Base-by-base conservation (phyloP, 352 stramenopile genomes). In the Pythium volutum region DNA sequence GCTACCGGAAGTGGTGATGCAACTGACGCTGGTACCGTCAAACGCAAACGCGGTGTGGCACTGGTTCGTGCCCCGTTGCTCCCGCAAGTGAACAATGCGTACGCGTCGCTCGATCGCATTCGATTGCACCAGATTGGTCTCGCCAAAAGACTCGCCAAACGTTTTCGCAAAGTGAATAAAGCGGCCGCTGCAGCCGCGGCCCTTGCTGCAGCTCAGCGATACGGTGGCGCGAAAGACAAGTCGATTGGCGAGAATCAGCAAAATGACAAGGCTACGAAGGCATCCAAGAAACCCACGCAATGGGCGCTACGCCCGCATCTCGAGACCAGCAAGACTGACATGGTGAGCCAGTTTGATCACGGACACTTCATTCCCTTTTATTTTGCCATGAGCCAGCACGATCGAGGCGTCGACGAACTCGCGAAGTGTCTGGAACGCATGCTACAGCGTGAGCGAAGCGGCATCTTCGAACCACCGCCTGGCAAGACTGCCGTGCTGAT, bases 361-460 rank as follows among this genome's bases (percentile, higher is more conserved):
- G 68, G 62, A 11, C 49, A 75, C 20, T 58, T 69, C 34, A 64
- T 79, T 31, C 59, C 71, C 7, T 71, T 75, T 27, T 72, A 55
- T 50, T 71, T 69, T 43, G 36, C 62, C 3, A 67, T 74, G 55
- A 61, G 53, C 26, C 38, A 63, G 36, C 22, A 69, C 20, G 55
- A 74, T 34, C 48, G 57, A 27, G 55, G 64, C 20, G 27, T 56
- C 7, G 9, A 55, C 4, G 58, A 68, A 23, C 47, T 79, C 4
- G 42, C 61, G 2, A 64, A 51, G 10, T 69, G 58, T 49, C 33
- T 79, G 6, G 68, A 79, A 15, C 55, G 65, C 1, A 71, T 74
- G 56, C 59, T 79, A 7, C 67, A 79, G 48, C 67, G 71, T n/a
- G 71, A 79, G 36, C 64, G 68, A 9, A 64, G 49, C 39, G 57